Base-by-base conservation (phyloP, 2,329 filamentous ascomycete species). In the Talaromyces sp. region DNA sequence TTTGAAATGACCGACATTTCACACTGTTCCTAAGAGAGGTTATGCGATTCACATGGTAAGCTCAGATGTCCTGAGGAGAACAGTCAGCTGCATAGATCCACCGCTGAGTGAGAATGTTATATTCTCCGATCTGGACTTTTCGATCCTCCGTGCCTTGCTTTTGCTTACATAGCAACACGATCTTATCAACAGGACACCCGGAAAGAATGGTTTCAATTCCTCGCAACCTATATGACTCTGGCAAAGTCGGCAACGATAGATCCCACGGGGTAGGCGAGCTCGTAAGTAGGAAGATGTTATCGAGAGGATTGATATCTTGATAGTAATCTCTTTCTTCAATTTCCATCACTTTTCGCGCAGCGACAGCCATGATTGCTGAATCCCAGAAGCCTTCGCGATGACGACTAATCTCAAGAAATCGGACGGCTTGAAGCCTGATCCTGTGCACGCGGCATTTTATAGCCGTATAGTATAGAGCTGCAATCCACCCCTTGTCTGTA, bases 321-420 rank as follows among this genome's bases (percentile, higher is more conserved):
- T 54, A 60, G 5, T 50, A 37, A 16, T 46, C 42, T 37, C 57
- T 52, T 35, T 63, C 61, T 59, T 63, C 61, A n/a, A 63, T 33
- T 5, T 42, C 42, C 46, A 63, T 63, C 31, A 63, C 61, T 58
- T 63, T 48, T 6, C 56, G 61, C 23, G 61, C 61, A 28, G 59
- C 56, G 7, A 11, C 25, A 2, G 56, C 56, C 37, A 48, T 44
- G n/a, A 63, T 40, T 12, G 14, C 25, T 1, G 61, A 35, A 46
- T 63, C 46, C 61, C 61, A 63, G 31, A 63, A 54, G 6, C 61
- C 61, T 28, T 63, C 61, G 11, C 56, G 35, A 28, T 63, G 61
- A 9, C 25, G 18, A 16, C 33, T 46, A 12, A 14, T 14, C 23
- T 63, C 56, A 42, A 63, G 56, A 11, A 54, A 33, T 37, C 37